phyloP scores from a whole-genome alignment of 208 protist genomes.

The Leishmania tropica region DNA sequence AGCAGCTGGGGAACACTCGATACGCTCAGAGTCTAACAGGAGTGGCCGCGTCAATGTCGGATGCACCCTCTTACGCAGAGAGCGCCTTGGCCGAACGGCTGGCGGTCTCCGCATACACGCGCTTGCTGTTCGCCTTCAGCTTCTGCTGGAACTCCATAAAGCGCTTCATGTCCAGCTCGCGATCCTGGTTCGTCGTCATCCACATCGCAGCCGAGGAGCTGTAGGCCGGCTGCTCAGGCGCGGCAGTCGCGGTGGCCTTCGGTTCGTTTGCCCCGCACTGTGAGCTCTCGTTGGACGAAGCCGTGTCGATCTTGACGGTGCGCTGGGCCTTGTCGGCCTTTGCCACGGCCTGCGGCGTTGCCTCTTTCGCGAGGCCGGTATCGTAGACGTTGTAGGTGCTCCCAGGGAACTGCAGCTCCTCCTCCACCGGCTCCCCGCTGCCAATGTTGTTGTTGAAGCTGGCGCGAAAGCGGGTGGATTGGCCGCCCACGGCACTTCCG shows the following conservation, averaged over 20 bases:
- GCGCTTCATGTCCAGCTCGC: slow-evolving; percentile 65
- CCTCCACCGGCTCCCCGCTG: slow-evolving; percentile 40
- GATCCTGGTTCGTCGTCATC: slow-evolving; percentile 84
- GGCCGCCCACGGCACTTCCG: not conserved
- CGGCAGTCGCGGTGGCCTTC: not conserved
- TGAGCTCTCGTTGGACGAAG: slow-evolving; percentile 26
- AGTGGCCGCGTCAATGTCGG: not conserved
- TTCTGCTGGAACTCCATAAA: slow-evolving; percentile 80
- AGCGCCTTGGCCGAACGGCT: slow-evolving; percentile 24
- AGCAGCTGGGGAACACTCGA: not conserved
- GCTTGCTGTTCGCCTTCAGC: slow-evolving; percentile 58
- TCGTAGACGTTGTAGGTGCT: slow-evolving; percentile 84
- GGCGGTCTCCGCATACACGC: slow-evolving; percentile 59
- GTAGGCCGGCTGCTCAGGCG: slow-evolving; percentile 23
- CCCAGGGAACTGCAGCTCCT: slow-evolving; percentile 71
- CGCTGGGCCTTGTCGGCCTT: slow-evolving; percentile 13
- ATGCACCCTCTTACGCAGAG: slow-evolving; percentile 14
- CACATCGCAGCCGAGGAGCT: slow-evolving; percentile 73
- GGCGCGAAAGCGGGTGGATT: slow-evolving; percentile 33
- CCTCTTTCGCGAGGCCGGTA: not conserved
- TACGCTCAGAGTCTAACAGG: not conserved
- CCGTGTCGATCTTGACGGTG: slow-evolving; percentile 21
- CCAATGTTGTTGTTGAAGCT: slow-evolving; percentile 72
- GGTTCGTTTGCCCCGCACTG: slow-evolving; percentile 21
- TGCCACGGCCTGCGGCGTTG: not conserved